These are phyloP conservation scores for Aspergillus mulundensis DNA, from an alignment of 495 filamentous ascomycete species.

Conservation along the genomic window DNA sequence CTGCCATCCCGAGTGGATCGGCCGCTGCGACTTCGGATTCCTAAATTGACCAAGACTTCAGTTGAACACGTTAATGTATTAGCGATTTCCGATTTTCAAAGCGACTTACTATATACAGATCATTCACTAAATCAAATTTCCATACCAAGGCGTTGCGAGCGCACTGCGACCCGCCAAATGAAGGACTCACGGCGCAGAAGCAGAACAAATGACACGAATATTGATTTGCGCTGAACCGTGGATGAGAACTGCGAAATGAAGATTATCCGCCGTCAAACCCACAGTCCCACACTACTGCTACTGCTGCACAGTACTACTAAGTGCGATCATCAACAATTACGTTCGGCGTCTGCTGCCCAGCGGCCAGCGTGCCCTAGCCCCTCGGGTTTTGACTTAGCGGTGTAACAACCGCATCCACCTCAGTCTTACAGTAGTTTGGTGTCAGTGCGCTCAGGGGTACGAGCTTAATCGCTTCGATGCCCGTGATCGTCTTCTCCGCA, in stretches of 20 bases:
- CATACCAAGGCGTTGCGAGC: neutral
- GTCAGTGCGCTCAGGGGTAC: slow-evolving; percentile 4
- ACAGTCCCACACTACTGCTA: neutral
- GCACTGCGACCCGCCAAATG: neutral
- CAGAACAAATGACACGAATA: neutral
- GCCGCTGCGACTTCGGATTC: neutral
- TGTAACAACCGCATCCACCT: neutral
- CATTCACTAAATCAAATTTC: neutral
- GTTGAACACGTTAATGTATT: too few relatives aligned
- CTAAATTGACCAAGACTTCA: neutral
- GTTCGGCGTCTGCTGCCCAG: neutral
- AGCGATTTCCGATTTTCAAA: neutral
- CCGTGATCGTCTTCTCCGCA: neutral
- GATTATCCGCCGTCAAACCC: neutral
- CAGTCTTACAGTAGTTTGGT: neutral
- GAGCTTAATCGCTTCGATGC: neutral
- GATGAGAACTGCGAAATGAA: slow-evolving; percentile 2
- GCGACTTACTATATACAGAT: too few relatives aligned
- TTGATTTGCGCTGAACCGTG: slow-evolving; percentile 2
- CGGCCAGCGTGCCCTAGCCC: too few relatives aligned
- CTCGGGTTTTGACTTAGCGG: neutral
- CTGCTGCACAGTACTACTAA: too few relatives aligned
- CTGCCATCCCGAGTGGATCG: neutral
- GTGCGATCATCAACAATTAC: too few relatives aligned
- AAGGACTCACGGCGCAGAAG: neutral